Evolutionary conservation across 2,329 filamentous ascomycete genomes (phyloP).

Genomic region (Colletotrichum sp.): DNA sequence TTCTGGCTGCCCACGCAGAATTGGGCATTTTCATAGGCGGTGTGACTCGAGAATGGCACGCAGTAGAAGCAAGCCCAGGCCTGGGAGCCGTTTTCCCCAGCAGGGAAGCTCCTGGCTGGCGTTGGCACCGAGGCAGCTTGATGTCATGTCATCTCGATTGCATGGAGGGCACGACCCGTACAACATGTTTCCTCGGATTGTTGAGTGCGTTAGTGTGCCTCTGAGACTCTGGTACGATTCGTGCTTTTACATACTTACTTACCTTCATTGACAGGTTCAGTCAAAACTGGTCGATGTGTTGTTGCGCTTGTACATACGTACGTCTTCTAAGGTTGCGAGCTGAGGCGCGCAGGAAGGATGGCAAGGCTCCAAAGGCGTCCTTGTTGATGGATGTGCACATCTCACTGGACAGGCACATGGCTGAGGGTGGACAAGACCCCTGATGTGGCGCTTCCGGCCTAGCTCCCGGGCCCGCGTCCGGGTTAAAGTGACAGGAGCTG

Average conservation of each 20-base stretch:
- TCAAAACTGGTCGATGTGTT: neutral
- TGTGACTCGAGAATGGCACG: neutral
- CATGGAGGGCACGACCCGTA: constrained; percentile 2
- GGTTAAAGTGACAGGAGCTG: neutral
- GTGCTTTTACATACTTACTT: neutral
- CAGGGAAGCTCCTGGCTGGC: neutral
- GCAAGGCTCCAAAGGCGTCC: neutral
- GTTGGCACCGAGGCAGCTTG: neutral
- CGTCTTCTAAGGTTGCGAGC: neutral
- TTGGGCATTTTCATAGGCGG: neutral
- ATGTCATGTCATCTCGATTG: constrained; percentile 1
- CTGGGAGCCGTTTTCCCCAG: neutral
- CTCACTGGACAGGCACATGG: neutral
- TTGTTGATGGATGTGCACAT: neutral
- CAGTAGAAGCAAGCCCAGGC: neutral
- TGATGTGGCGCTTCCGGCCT: neutral
- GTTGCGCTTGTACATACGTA: neutral
- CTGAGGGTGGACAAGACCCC: neutral
- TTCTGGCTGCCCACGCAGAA: neutral
- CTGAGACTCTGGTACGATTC: neutral
- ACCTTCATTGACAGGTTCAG: neutral
- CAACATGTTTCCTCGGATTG: neutral
- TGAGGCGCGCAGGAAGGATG: neutral
- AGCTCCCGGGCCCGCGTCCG: neutral
- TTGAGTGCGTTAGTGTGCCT: neutral